Base-by-base conservation (phyloP, 768 basidiomycete genomes). In the Tylopilus plumbeoviolaceoides region DNA sequence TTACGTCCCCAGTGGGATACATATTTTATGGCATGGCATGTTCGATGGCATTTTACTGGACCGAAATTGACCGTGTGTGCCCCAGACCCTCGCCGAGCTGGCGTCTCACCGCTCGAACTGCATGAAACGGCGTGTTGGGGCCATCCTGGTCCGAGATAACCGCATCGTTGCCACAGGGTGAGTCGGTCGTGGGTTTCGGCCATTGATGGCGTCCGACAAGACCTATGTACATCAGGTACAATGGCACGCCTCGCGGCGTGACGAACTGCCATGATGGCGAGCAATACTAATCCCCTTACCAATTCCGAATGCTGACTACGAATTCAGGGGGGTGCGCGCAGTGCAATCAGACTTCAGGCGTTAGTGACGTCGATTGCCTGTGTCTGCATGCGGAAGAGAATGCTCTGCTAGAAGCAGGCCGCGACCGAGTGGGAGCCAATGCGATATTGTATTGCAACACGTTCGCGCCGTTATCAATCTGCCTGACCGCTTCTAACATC, bases 331-430 rank as follows among this genome's bases (percentile, higher is more conserved):
- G 97, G 17, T 99, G 97, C 68, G 58, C 73, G 4, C 78, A 83
- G 27, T 99, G 97, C 70, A 88, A 88, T 62, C 81, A 78, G 18
- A 74, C 72, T 3, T 71, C 72, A 10, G 63, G 68, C 44, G 69
- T 74, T 4, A 70, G 70, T 25, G 76, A 80, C 36, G 77, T 83
- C 46, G 91, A 91, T 65, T 99, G 97, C 63, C 75, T 98, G 3
- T 99, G 97, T 64, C 73, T 99, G 10, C 97, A 99, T 67, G 97
- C 97, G 0, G 97, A 99, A 71, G 97, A 99, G 72, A 99, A 98
- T 64, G 97, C 95, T 0, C 75, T 98, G 14, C 71, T 98, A 2
- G 95, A 98, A 73, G 93, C 93, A 2, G 95, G 97, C 17, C 73
- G 91, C 52, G 97, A 98, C 54, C 76, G 97, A 44, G 80, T 95